Evolutionary conservation across 495 filamentous ascomycete genomes (phyloP).

Genomic region (Apodospora peruviana): DNA sequence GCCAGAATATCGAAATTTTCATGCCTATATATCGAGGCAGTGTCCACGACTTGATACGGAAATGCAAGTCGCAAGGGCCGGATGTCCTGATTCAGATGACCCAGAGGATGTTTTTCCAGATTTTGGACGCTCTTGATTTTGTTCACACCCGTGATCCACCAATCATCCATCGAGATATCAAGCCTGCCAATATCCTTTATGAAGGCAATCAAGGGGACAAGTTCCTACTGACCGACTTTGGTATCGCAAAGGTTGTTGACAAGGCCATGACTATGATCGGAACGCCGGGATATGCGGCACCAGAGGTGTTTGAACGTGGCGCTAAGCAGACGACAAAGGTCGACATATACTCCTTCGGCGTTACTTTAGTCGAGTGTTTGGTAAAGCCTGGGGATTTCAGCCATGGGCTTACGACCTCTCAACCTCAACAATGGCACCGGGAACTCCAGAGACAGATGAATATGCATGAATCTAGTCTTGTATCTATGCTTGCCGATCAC

Average conservation of each 20-base stretch:
- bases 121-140: conserved; percentile 13
- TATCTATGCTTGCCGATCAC: neutral
- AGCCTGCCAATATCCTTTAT: conserved; percentile 13
- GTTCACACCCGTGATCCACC: conserved; percentile 11
- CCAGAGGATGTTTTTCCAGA: conserved; percentile 15
- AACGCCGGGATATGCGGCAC: conserved; percentile 9
- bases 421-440: no score
- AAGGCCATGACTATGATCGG: conserved; percentile 14
- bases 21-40: conserved; percentile 10
- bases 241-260: conserved; percentile 17
- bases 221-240: conserved; percentile 17
- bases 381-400: neutral
- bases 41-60: conserved; percentile 5
- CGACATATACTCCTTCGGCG: conserved; percentile 10
- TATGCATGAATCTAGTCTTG: no score
- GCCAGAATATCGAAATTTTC: conserved; percentile 11
- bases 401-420: neutral
- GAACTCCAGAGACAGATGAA: no score
- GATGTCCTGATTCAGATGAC: conserved; percentile 5
- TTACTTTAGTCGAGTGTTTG: conserved; percentile 13
- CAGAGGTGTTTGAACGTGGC: conserved; percentile 6
- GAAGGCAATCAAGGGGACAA: conserved; percentile 8
- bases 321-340: conserved; percentile 10
- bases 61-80: neutral
- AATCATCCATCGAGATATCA: conserved; percentile 20